Evolutionary conservation across 1,139 yeast species (phyloP).

Genomic region (Suhomyces bolitotheri): DNA sequence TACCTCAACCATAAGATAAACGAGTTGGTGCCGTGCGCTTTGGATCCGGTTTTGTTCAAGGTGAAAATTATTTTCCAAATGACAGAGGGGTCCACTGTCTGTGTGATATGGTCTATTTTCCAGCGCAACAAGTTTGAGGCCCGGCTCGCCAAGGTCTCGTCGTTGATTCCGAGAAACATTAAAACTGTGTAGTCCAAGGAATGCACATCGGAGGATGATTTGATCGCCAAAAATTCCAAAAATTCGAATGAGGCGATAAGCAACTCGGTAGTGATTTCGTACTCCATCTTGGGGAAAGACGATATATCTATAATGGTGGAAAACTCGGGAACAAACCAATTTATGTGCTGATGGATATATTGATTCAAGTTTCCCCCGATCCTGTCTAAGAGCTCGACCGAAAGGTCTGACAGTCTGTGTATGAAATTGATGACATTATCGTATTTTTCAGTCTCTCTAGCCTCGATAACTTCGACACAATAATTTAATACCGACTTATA

Average conservation of each 20-base stretch:
- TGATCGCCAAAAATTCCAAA: constrained; percentile 20
- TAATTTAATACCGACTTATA: constrained; percentile 24
- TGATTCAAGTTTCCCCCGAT: constrained; percentile 16
- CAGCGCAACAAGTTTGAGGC: constrained; percentile 48
- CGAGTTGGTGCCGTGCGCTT: constrained; percentile 43
- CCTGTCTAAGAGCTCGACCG: constrained; percentile 18
- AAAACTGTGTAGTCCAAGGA: constrained; percentile 29
- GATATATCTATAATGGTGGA: constrained; percentile 6
- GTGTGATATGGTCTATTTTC: constrained; percentile 39
- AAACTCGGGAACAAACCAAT: constrained; percentile 26
- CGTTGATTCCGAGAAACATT: constrained; percentile 32
- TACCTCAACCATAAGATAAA: constrained; percentile 59
- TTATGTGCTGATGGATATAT: constrained; percentile 18
- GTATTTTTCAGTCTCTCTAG: constrained; percentile 12
- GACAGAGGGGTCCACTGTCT: constrained; percentile 22
- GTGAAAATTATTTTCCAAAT: constrained; percentile 50
- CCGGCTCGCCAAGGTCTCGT: constrained; percentile 31
- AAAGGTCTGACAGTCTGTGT: constrained; percentile 22
- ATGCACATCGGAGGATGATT: constrained; percentile 5
- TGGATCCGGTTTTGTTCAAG: constrained; percentile 29
- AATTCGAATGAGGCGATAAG: constrained; percentile 15
- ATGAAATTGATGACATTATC: constrained; percentile 20
- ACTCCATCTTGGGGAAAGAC: not conserved
- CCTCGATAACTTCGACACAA: constrained; percentile 9
- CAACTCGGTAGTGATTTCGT: constrained; percentile 11